Evolutionary conservation across 1,284 basidiomycete genomes (phyloP).

Genomic region (Cutaneotrichosporon cutaneum): DNA sequence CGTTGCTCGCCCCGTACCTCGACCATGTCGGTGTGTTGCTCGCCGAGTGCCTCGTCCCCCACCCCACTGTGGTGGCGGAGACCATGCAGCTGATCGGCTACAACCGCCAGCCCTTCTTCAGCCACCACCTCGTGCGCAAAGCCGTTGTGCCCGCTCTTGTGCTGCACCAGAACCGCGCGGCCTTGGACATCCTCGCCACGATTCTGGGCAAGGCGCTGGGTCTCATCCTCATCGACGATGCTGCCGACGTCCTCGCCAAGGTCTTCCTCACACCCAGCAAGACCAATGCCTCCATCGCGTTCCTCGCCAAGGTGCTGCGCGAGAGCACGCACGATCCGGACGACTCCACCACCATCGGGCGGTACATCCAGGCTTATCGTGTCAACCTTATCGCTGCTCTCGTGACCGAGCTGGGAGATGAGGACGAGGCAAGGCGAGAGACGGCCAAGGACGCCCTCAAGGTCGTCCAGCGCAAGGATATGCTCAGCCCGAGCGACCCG

Average conservation of each 20-base stretch:
- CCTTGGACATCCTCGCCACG: conserved; percentile 56
- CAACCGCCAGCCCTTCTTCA: conserved; percentile 62
- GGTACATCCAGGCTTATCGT: conserved; percentile 61
- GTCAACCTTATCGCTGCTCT: conserved; percentile 69
- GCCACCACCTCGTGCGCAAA: conserved; percentile 59
- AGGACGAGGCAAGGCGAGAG: conserved; percentile 58
- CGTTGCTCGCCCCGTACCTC: conserved; percentile 68
- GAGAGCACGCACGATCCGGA: conserved; percentile 19
- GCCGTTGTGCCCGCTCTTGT: conserved; percentile 72
- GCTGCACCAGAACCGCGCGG: conserved; percentile 59
- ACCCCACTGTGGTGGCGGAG: conserved; percentile 55
- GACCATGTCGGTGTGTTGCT: conserved; percentile 67
- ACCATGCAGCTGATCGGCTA: conserved; percentile 46
- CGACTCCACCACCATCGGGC: conserved; percentile 8
- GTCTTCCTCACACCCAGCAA: conserved; percentile 61
- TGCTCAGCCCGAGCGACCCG: conserved; percentile 25
- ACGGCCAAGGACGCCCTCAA: conserved; percentile 57
- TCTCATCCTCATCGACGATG: conserved; percentile 63
- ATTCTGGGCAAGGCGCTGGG: conserved; percentile 59
- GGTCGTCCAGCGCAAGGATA: conserved; percentile 62
- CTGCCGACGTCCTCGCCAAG: conserved; percentile 67
- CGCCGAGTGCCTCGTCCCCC: conserved; percentile 61
- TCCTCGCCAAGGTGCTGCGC: conserved; percentile 61
- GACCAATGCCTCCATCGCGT: conserved; percentile 56
- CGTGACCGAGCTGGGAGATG: conserved; percentile 72